A percentile compares a stretch with the other conserved stretches of the same genome.
Evolutionary conservation across 192 early-diverging fungal genomes (phyloP).

Genomic region (Backusella parvicylindrica): DNA sequence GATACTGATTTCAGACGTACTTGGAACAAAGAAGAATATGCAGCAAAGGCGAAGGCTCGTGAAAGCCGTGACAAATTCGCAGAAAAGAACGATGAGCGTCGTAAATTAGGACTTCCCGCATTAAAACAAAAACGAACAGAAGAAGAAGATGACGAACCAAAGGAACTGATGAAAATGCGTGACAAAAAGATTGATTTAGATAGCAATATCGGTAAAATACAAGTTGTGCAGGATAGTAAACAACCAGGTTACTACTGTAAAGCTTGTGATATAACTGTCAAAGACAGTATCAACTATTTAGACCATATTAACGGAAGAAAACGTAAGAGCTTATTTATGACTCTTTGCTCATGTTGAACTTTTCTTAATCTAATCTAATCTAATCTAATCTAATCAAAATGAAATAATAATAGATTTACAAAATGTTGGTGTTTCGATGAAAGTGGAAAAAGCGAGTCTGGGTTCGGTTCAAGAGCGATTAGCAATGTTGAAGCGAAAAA

Average conservation of each 20-base stretch:
- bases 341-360: no score
- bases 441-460: conserved; percentile 73
- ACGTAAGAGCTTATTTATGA: conserved; percentile 67
- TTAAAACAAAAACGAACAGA: conserved; percentile 16
- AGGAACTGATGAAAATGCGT: conserved; percentile 33
- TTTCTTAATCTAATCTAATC: neutral
- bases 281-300: conserved; percentile 87
- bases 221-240: conserved; percentile 68
- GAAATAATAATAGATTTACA: conserved; percentile 64
- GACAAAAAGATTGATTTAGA: conserved; percentile 65
- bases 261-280: conserved; percentile 81
- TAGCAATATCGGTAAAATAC: conserved; percentile 74
- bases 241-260: conserved; percentile 94
- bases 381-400: neutral
- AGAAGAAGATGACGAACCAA: conserved; percentile 16
- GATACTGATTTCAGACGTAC: conserved; percentile 40
- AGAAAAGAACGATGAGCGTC: conserved; percentile 37
- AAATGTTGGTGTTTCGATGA: conserved; percentile 77
- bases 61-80: conserved; percentile 23
- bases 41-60: conserved; percentile 31
- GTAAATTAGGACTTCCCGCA: conserved; percentile 31
- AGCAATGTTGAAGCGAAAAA: conserved; percentile 65
- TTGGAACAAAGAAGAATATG: conserved; percentile 46
- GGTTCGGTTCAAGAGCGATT: conserved; percentile 76
- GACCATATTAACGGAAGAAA: conserved; percentile 91